Conservation (phyloP, 805 yeast species). For the Starmerella stellata region DNA sequence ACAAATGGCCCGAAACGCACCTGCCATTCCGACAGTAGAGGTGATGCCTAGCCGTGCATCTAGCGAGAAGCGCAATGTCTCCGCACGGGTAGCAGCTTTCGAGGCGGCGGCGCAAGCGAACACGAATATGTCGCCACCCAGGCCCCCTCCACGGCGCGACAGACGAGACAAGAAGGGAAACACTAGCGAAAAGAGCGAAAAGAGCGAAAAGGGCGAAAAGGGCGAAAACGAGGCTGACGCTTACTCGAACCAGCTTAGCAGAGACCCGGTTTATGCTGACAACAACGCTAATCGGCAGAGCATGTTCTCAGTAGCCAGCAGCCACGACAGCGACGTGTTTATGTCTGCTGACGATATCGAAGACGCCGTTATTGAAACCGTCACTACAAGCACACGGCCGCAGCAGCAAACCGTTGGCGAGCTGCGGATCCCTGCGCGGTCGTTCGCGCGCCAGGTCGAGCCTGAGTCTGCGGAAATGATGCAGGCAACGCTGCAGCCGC, state of each 20-base stretch:
- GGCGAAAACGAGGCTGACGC: not conserved
- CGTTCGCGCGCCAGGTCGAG: slow-evolving; percentile 11
- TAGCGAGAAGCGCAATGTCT: not conserved
- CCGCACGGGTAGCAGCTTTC: slow-evolving; percentile 3
- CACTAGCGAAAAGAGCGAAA: no score
- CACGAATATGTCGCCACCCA: not conserved
- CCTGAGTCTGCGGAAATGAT: slow-evolving; percentile 10
- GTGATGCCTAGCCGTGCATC: not conserved
- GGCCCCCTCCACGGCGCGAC: not conserved
- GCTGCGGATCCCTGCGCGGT: slow-evolving; percentile 10
- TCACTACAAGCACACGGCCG: not conserved
- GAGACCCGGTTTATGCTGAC: slow-evolving; percentile 34
- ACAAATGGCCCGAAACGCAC: not conserved
- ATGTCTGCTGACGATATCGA: not conserved
- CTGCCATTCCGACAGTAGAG: not conserved
- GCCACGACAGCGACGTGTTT: not conserved
- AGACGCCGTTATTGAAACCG: not conserved
- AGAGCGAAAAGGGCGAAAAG: no score
- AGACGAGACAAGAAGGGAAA: no score
- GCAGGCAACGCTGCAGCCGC: slow-evolving; percentile 12
- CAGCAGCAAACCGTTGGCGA: slow-evolving; percentile 1
- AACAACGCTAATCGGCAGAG: slow-evolving; percentile 7
- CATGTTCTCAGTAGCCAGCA: not conserved
- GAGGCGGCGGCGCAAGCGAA: slow-evolving; percentile 3
- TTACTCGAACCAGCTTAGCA: not conserved